These are phyloP conservation scores for Piedraia hortae DNA, from an alignment of 2,329 filamentous ascomycete species.

Conservation along the genomic window DNA sequence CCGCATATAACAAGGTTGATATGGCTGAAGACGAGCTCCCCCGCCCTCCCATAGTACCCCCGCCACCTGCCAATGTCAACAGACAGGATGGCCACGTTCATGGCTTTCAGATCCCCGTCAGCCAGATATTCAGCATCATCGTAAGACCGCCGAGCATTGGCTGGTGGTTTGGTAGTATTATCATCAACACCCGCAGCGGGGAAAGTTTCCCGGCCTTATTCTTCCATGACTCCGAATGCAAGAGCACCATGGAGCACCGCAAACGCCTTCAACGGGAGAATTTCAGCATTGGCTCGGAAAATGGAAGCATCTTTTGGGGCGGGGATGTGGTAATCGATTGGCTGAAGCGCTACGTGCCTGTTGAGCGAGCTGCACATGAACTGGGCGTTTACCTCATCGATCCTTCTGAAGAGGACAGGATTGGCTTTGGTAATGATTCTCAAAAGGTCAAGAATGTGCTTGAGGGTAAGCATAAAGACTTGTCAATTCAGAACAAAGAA, in stretches of 20 bases:
- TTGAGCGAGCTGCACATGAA: constrained; percentile 66
- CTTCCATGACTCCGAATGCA: constrained; percentile 92
- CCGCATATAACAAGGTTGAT: constrained; percentile 83
- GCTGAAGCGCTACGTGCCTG: constrained; percentile 56
- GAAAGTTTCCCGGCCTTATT: constrained; percentile 90
- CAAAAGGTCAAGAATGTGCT: constrained; percentile 18
- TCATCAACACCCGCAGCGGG: constrained; percentile 73
- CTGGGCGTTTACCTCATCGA: constrained; percentile 79
- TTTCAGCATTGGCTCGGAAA: constrained; percentile 31
- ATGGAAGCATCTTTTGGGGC: constrained; percentile 72
- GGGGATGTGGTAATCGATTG: constrained; percentile 85
- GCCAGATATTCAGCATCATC: constrained; percentile 68
- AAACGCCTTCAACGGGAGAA: constrained; percentile 58
- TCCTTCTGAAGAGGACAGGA: constrained; percentile 56
- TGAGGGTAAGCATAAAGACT: constrained; percentile 13
- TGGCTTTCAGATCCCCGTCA: constrained; percentile 66
- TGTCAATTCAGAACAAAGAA: constrained; percentile 19
- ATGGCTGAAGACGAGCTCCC: constrained; percentile 54
- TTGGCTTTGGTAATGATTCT: constrained; percentile 39
- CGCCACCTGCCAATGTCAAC: constrained; percentile 60
- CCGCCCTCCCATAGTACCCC: constrained; percentile 73
- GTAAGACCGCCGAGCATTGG: constrained; percentile 78
- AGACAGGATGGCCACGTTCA: too few species aligned
- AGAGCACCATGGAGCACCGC: constrained; percentile 82
- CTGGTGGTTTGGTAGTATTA: constrained; percentile 93